These are phyloP conservation scores for Ophiostoma ulmi DNA, from an alignment of 2,329 filamentous ascomycete genomes.

Conservation along the genomic window DNA sequence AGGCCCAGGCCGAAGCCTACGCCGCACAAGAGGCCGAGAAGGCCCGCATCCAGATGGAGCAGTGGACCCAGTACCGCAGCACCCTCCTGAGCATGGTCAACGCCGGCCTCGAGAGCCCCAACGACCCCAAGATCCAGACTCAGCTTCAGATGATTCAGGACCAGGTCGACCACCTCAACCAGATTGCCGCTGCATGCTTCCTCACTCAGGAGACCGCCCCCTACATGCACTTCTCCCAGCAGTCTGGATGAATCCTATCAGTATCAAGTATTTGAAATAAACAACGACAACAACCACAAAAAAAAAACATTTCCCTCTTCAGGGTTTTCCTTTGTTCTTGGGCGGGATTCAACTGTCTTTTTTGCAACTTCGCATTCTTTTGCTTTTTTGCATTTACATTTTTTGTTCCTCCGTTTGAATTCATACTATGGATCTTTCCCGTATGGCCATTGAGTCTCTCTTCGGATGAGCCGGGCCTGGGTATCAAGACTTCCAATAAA, in stretches of 20 bases:
- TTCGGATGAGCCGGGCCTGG: not conserved
- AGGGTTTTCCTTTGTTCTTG: constrained; percentile 2
- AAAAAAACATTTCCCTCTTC: not conserved
- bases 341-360: not conserved
- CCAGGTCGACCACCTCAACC: constrained; percentile 48
- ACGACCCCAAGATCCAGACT: constrained; percentile 50
- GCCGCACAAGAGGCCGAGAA: constrained; percentile 37
- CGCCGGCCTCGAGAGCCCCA: constrained; percentile 43
- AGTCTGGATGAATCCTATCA: constrained; percentile 21
- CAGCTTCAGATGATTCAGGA: constrained; percentile 49
- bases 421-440: not conserved
- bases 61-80: constrained; percentile 59
- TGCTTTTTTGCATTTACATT: not conserved
- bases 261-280: not conserved
- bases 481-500: not conserved
- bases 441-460: not conserved
- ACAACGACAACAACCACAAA: not conserved
- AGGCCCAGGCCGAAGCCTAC: constrained; percentile 19
- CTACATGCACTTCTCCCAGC: constrained; percentile 20
- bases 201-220: constrained; percentile 28
- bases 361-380: not conserved
- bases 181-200: constrained; percentile 35
- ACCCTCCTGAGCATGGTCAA: constrained; percentile 56
- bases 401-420: not conserved
- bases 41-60: constrained; percentile 41